A percentile compares a stretch with the other conserved stretches of the same genome.
phyloP scores from a whole-genome alignment of 228 moss, liverwort and hornwort genomes.

The Sphagnum magellanicum region DNA sequence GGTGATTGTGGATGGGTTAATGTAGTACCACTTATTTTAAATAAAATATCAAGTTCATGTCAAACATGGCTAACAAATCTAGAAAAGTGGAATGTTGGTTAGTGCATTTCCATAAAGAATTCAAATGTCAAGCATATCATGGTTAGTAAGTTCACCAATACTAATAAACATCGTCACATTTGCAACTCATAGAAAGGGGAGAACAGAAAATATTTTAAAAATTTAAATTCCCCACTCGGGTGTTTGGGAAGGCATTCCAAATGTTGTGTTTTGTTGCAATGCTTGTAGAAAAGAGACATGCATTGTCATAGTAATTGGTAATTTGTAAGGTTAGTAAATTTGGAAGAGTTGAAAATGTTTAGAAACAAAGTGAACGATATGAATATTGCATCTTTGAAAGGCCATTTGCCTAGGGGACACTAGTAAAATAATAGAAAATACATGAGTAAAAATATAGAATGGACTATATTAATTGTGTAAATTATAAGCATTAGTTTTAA shows the following conservation, averaged over 20 bases:
- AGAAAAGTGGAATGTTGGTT: constrained; percentile 82
- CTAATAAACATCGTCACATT: no score
- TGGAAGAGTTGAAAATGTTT: constrained; percentile 88
- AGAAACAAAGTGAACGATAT: constrained; percentile 79
- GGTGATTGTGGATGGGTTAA: no score
- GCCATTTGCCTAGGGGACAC: constrained; percentile 9
- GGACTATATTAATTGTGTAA: no score
- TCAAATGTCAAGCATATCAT: constrained; percentile 65
- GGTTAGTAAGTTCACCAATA: constrained; percentile 31
- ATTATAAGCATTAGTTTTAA: no score
- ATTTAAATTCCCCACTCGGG: not conserved
- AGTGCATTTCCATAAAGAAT: constrained; percentile 78
- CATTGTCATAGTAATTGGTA: not conserved
- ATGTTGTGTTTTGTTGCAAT: not conserved
- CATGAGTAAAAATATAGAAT: no score
- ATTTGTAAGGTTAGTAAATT: constrained; percentile 59
- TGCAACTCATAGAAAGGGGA: no score
- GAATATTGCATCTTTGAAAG: constrained; percentile 65
- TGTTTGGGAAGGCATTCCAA: constrained; percentile 6
- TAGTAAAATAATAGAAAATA: no score
- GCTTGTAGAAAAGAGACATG: not conserved
- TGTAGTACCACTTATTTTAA: no score
- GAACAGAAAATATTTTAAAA: no score
- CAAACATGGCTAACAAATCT: constrained; percentile 55
- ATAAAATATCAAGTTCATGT: no score